A percentile compares a stretch with the other conserved stretches of the same genome.
Conservation (phyloP, 2,329 filamentous ascomycete species). For the Colletotrichum sp. region DNA sequence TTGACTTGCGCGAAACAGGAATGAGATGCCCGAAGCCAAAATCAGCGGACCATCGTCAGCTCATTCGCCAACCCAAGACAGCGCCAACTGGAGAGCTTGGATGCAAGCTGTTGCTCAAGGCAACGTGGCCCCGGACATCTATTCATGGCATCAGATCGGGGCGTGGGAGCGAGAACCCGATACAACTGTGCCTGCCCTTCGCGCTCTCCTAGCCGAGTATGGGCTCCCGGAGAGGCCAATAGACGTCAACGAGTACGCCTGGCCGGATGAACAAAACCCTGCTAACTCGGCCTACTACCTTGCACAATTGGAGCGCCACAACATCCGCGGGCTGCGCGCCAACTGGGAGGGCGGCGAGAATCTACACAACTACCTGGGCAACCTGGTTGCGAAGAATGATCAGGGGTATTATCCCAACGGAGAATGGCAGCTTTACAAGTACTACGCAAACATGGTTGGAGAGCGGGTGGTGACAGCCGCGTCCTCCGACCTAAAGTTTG, state of each 20-base stretch:
- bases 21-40: background rate
- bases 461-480: background rate
- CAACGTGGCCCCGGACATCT: background rate
- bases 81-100: background rate
- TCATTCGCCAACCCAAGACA: background rate
- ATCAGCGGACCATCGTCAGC: background rate
- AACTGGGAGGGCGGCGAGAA: conserved; percentile 46
- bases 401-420: background rate
- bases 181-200: conserved; percentile 19
- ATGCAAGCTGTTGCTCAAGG: background rate
- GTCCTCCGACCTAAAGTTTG: background rate
- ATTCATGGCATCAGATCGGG: background rate
- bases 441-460: background rate
- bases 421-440: background rate
- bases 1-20: background rate
- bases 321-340: conserved; percentile 45
- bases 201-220: conserved; percentile 28
- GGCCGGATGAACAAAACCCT: conserved; percentile 43
- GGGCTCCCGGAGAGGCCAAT: conserved; percentile 36
- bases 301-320: conserved; percentile 47
- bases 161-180: background rate
- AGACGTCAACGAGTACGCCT: conserved; percentile 55
- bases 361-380: conserved; percentile 49
- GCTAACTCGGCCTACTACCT: conserved; percentile 49
- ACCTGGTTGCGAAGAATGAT: conserved; percentile 24